Evolutionary conservation across 495 filamentous ascomycete genomes (phyloP).

Genomic region (Lophium mytilinum): DNA sequence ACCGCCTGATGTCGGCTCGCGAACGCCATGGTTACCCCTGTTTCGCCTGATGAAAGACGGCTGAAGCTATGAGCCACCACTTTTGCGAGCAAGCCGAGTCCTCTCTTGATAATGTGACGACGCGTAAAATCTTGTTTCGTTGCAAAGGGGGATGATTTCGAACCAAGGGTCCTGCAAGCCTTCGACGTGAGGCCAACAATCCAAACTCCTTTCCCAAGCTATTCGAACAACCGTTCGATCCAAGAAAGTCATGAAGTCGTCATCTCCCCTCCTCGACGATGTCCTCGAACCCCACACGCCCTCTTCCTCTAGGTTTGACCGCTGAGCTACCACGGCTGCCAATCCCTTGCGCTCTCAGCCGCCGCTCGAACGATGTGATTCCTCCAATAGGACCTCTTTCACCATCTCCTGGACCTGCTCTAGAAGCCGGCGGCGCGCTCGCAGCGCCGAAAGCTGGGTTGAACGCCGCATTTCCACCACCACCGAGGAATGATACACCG

Average conservation of each 20-base stretch:
- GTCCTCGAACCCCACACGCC: constrained; percentile 8
- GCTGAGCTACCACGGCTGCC: not conserved
- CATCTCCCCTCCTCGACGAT: constrained; percentile 4
- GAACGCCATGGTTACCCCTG: too few species aligned
- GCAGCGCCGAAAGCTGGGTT: not conserved
- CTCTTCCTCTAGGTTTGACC: constrained; percentile 2
- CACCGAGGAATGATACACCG: not conserved
- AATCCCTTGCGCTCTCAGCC: constrained; percentile 25
- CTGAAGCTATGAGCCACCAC: too few species aligned
- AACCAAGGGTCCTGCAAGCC: too few species aligned
- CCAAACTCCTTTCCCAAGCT: too few species aligned
- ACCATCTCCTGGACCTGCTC: not conserved
- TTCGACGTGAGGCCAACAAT: too few species aligned
- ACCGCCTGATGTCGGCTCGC: too few species aligned
- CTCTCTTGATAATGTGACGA: too few species aligned
- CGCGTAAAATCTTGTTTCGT: too few species aligned
- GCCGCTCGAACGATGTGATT: constrained; percentile 33
- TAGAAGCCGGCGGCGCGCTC: not conserved
- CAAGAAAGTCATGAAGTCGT: not conserved
- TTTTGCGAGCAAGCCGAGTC: too few species aligned
- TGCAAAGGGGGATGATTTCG: too few species aligned
- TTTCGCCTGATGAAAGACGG: too few species aligned
- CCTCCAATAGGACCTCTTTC: not conserved
- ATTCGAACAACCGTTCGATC: too few species aligned
- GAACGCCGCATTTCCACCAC: constrained; percentile 3